Evolutionary conservation across 805 yeast species (phyloP).

Genomic region (Starmerella vaccinii): DNA sequence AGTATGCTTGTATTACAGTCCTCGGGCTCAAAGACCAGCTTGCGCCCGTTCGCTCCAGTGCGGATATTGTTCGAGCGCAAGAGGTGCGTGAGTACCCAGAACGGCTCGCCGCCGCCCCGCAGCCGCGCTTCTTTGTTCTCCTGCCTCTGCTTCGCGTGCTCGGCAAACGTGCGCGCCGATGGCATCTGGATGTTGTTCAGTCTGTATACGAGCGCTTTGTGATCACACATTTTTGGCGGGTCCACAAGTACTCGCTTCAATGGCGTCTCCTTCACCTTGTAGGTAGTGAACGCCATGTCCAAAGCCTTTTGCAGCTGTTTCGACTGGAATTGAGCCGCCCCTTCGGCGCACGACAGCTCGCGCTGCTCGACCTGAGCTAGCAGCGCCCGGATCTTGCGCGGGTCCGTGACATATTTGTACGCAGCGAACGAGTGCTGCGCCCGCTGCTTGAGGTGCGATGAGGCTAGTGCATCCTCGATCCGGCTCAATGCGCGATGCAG

Average conservation of each 20-base stretch:
- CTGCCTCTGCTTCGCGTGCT: slow-evolving; percentile 1
- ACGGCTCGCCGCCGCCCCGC: neutral
- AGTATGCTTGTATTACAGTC: slow-evolving; percentile 1
- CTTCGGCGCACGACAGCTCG: slow-evolving; percentile 10
- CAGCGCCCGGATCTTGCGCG: slow-evolving; percentile 5
- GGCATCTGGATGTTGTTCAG: slow-evolving; percentile 14
- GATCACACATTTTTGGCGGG: slow-evolving; percentile 7
- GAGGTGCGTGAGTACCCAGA: slow-evolving; percentile 11
- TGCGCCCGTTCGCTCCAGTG: slow-evolving; percentile 9
- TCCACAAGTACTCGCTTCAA: neutral
- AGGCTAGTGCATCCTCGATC: slow-evolving; percentile 5
- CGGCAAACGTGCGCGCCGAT: slow-evolving; percentile 4
- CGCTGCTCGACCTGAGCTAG: slow-evolving; percentile 7
- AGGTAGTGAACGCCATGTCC: slow-evolving; percentile 3
- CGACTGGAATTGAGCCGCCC: neutral
- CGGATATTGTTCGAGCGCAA: slow-evolving; percentile 2
- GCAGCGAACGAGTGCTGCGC: slow-evolving; percentile 16
- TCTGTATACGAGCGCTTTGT: slow-evolving; percentile 4
- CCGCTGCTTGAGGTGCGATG: slow-evolving; percentile 1
- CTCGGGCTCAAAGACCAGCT: slow-evolving; percentile 6
- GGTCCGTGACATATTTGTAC: slow-evolving; percentile 11
- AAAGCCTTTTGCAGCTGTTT: slow-evolving; percentile 5
- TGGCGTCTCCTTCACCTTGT: slow-evolving; percentile 11
- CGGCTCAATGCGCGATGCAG: slow-evolving; percentile 13
- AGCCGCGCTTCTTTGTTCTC: neutral